Evolutionary conservation across 2,329 filamentous ascomycete species (phyloP), one percentile per base, ranked within the genome.

Genomic region (Shiraia sp.): DNA sequence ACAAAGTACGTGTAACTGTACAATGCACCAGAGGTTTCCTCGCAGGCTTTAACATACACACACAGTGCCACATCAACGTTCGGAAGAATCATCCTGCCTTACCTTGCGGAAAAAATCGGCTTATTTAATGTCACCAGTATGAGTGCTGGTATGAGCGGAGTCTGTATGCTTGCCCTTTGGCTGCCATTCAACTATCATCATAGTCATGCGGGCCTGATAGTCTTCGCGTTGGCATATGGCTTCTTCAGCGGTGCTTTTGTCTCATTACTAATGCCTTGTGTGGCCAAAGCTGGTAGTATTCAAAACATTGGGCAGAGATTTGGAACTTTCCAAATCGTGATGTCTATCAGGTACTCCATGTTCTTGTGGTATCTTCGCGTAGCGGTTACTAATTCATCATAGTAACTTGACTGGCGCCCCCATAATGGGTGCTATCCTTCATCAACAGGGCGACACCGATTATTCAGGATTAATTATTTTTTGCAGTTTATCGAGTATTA

Each of bases 161-260:
- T 30, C 4, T 35, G 15, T n/a, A 41, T 50, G 10, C 36, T 47
- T 26, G 47, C 43, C 7, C 30, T 50, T n/a, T 50, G 47, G 47
- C 19, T 50, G 2, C 47, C 43, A 2, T 42, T 50, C 32, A 42
- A 44, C 16, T 44, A 43, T 19, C 33, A 43, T n/a, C 17, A 19
- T 4, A 33, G 14, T 10, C 46, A 49, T 28, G 33, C 35, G 6
- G 43, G 40, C 4, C 8, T 47, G 14, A 43, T 47, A 10, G 36
- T 42, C 15, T 50, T 47, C 14, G 43, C 43, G n/a, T 14, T 47
- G n/a, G 28, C 23, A n/a, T 50, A 47, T 32, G 47, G 47, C 4
- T 50, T 50, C 25, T 26, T 23, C 19, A 47, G 43, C 24, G 47
- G 47, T 4, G 39, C 36, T 1, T 50, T 47, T 27, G 33, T 50